These are phyloP conservation scores for Sisymbrium altissimum DNA, from an alignment of 345 rosid species.

Conservation along the genomic window DNA sequence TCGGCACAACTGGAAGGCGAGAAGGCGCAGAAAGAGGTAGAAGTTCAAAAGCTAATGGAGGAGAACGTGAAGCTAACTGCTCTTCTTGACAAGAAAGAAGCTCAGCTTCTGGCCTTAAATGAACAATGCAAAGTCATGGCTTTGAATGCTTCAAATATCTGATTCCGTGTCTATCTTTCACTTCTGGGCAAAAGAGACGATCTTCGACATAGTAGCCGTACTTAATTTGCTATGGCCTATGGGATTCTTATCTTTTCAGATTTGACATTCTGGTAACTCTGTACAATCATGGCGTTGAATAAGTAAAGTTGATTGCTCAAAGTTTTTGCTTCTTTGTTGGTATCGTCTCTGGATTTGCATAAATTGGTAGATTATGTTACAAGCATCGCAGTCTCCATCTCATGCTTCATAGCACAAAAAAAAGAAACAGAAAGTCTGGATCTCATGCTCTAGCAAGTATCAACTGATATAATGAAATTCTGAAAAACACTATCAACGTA, in stretches of 20 bases:
- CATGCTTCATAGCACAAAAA: too few relatives aligned
- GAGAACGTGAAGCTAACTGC: constrained; percentile 70
- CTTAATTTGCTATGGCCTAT: not conserved
- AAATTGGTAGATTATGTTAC: not conserved
- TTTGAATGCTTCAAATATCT: constrained; percentile 55
- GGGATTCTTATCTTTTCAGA: not conserved
- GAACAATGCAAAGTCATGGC: constrained; percentile 98
- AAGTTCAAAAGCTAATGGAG: constrained; percentile 87
- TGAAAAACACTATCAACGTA: not conserved
- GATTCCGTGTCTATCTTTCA: constrained; percentile 10
- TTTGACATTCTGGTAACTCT: constrained; percentile 12
- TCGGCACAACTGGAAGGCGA: constrained; percentile 84
- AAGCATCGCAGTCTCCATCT: not conserved
- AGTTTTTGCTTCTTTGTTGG: not conserved
- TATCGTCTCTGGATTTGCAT: not conserved
- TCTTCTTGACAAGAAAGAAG: constrained; percentile 93
- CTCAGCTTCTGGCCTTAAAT: constrained; percentile 81
- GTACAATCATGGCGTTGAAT: constrained; percentile 16
- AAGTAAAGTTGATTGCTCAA: not conserved
- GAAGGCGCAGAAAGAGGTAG: constrained; percentile 79
- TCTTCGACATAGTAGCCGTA: not conserved
- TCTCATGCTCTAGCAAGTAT: not conserved
- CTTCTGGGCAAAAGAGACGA: constrained; percentile 1
- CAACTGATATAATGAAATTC: not conserved
- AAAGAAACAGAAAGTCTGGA: too few relatives aligned